These are phyloP conservation scores for Aspergillus sclerotioniger DNA, from an alignment of 495 filamentous ascomycete genomes.

Conservation along the genomic window DNA sequence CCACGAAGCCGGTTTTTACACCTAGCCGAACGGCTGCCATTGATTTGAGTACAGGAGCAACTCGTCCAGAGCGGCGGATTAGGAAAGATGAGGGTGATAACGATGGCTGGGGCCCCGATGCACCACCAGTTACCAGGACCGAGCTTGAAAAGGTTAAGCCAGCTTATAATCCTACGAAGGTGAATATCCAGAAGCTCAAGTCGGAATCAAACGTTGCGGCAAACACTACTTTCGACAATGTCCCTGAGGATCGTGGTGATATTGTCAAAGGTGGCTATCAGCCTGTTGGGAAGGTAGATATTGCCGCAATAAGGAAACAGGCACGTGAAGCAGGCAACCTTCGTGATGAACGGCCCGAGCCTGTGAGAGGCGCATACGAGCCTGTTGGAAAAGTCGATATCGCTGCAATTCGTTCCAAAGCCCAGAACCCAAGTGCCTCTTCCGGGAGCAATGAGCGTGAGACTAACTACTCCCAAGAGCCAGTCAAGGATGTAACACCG, in stretches of 20 bases:
- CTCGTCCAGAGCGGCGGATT: conserved; percentile 40
- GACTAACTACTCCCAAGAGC: conserved; percentile 32
- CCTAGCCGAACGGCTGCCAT: conserved; percentile 68
- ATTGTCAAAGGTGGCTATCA: conserved; percentile 90
- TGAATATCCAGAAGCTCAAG: conserved; percentile 77
- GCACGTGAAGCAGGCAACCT: conserved; percentile 61
- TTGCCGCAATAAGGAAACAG: conserved; percentile 79
- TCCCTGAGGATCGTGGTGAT: conserved; percentile 46
- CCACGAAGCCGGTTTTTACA: conserved; percentile 86
- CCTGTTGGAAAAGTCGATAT: conserved; percentile 95
- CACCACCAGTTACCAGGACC: conserved; percentile 79
- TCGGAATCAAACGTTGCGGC: conserved; percentile 65
- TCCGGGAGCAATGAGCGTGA: conserved; percentile 40
- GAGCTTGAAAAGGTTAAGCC: conserved; percentile 90
- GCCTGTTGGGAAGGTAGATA: conserved; percentile 93
- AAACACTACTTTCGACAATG: conserved; percentile 36
- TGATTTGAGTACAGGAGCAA: conserved; percentile 60
- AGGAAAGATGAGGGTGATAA: conserved; percentile 53
- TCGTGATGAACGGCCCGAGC: conserved; percentile 72
- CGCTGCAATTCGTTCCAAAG: conserved; percentile 79
- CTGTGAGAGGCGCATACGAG: conserved; percentile 88
- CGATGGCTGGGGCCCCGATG: conserved; percentile 97
- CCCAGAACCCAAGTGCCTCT: conserved; percentile 60
- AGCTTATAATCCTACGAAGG: conserved; percentile 91
- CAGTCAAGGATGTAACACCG: conserved; percentile 52